Evolutionary conservation across 371 early-diverging fungal species (phyloP), one percentile per base, ranked within the genome.

Genomic region (Mucor indicus): DNA sequence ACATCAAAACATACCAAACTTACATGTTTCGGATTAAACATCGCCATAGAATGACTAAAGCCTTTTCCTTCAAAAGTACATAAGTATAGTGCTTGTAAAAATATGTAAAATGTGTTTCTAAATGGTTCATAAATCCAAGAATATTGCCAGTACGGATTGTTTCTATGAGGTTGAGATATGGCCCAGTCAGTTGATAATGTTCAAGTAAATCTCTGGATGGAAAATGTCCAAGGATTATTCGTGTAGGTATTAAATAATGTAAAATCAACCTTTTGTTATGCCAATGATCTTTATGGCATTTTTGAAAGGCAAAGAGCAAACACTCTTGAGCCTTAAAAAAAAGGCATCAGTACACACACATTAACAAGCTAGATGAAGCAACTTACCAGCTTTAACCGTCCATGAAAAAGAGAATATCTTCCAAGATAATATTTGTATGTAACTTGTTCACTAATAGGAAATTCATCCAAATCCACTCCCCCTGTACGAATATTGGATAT

Each of bases 381-480:
- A 25, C n/a, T 22, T 41, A 73, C 74, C 62, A 55, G 55, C 25
- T 55, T 48, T 10, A 76, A 31, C 43, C 56, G 55, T 19, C 64
- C 63, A 13, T 79, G 64, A 37, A 69, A 79, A 10, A 77, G 65
- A 1, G 62, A 39, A 46, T 77, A 80, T 16, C 83, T 66, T 2
- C 83, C 83, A 7, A 76, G 51, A 45, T 82, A 82, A 40, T 77
- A 82, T 5, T 67, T 70, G 37, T 80, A 72, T 0, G 79, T 75
- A 4, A 82, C 79, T 55, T 79, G 83, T 30, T 82, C 69, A 11
- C 69, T 60, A 48, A 77, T 74, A 0, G 79, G 79, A 40, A 60
- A 82, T 1, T 66, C 36, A 0, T 50, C 40, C 0, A 82, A 24
- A 2, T 69, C 48, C 1, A 75, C 65, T 4, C 63, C 69, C 3